Base-by-base conservation (phyloP, 2,329 filamentous ascomycete genomes). In the Pezicula rhizophila region DNA sequence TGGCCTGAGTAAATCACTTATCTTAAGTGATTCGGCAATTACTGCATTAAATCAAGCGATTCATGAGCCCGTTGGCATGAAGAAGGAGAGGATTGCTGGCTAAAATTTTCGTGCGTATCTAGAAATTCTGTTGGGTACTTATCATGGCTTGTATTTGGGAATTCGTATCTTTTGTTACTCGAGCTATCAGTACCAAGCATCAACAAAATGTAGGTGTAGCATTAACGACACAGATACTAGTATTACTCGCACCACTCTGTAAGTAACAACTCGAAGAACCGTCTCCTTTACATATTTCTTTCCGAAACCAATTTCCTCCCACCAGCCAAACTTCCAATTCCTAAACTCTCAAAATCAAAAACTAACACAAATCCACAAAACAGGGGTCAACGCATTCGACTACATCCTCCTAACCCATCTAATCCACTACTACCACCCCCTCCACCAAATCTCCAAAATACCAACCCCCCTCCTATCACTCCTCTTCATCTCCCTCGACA, bases 401-500 rank as follows among this genome's bases (percentile, higher is more conserved):
- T 64, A 62, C 42, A 63, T 62, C 49, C 45, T 60, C 8, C 52
- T 64, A 11, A 55, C 53, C 7, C 52, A 56, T 12, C 58, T 64
- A 51, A 52, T 61, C 39, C 50, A 57, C 43, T 59, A 57, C 34
- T 62, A 56, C 47, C 45, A 69, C 26, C 68, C 68, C 2, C 60
- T 64, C 14, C 64, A 49, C 56, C 61, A 50, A 54, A 64, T 67
- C 3, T 49, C 53, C 31, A 34, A 46, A 4, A 53, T 69, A 26
- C 35, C 45, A 8, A 61, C 65, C 2, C 41, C 59, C 14, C 59
- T 60, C 12, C 62, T 76, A 44, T 68, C 70, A 14, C 64, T 66
- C 25, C 52, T 68, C 38, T 76, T 76, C 46, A 70, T 76, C 14
- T 65, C 65, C 55, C 62, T 73, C 41, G 72, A 75, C 49, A 56